Evolutionary conservation across 345 rosid genomes (phyloP).

Genomic region (Citrus unshiu): DNA sequence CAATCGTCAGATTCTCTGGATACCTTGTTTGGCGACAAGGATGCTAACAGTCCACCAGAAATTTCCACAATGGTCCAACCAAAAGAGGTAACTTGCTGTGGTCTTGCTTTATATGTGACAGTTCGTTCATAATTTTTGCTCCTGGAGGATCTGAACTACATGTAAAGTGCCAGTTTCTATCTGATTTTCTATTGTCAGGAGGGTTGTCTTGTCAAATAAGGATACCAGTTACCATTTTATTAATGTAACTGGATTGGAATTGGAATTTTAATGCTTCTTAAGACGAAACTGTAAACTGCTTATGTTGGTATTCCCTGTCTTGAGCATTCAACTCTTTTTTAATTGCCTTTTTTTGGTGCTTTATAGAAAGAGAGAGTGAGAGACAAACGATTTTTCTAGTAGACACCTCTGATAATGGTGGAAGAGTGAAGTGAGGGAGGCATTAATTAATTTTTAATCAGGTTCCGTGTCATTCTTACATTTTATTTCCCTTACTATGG

Average conservation of each 20-base stretch:
- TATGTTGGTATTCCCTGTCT: not conserved
- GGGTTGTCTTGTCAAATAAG: not conserved
- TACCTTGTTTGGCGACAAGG: slow-evolving; percentile 40
- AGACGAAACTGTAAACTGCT: not conserved
- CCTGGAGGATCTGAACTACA: not conserved
- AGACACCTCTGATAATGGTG: not conserved
- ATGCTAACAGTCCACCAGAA: slow-evolving; percentile 22
- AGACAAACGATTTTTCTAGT: not conserved
- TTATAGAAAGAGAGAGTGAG: not conserved
- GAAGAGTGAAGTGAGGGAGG: not conserved
- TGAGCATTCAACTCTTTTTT: not conserved
- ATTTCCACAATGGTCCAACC: slow-evolving; percentile 28
- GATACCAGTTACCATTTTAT: not conserved
- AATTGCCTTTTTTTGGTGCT: not conserved
- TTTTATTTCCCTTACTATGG: not conserved
- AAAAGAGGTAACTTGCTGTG: slow-evolving; percentile 45
- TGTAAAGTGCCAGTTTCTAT: not conserved
- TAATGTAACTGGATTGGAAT: not conserved
- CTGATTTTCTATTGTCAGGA: not conserved
- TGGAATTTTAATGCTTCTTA: not conserved
- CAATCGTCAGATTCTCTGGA: slow-evolving; percentile 35
- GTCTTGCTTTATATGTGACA: not conserved
- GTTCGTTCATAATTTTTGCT: not conserved
- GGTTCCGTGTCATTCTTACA: not conserved
- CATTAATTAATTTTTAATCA: not conserved